Percentiles rank a stretch among this genome's conserved stretches.
These are phyloP conservation scores for Coemansia sp. DNA, from an alignment of 192 early-diverging fungal genomes.

Conservation along the genomic window DNA sequence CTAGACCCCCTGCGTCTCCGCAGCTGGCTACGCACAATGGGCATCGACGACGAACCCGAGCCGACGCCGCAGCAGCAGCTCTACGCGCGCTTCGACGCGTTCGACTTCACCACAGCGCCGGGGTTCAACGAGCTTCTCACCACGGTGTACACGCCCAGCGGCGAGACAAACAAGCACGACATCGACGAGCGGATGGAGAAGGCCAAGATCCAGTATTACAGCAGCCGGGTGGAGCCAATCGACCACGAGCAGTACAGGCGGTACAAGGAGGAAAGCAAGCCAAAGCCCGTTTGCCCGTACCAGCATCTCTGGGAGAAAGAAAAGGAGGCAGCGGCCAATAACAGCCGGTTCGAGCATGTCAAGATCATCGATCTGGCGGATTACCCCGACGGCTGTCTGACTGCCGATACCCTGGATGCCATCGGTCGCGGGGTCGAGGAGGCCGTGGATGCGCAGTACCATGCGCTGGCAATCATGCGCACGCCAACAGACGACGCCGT, in stretches of 20 bases:
- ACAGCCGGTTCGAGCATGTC: constrained; percentile 17
- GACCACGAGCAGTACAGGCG: constrained; percentile 22
- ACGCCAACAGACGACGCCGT: constrained; percentile 2
- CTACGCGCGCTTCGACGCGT: constrained; percentile 38
- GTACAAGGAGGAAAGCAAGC: constrained; percentile 20
- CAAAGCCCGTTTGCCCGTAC: constrained; percentile 43
- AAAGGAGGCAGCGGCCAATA: constrained; percentile 6
- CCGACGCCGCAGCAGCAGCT: constrained; percentile 4
- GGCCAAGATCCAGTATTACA: constrained; percentile 43
- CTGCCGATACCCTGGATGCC: constrained; percentile 9
- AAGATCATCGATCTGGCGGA: constrained; percentile 29
- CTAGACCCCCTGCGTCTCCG: constrained; percentile 21
- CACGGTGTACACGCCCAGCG: constrained; percentile 17
- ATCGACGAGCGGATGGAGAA: constrained; percentile 34
- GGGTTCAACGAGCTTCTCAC: constrained; percentile 37
- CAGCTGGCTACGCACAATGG: constrained; percentile 41
- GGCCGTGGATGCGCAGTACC: constrained; percentile 11
- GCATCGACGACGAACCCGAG: constrained; percentile 17
- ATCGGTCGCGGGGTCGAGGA: constrained; percentile 11
- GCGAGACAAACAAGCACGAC: constrained; percentile 16
- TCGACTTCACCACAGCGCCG: constrained; percentile 33
- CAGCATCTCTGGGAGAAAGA: constrained; percentile 45
- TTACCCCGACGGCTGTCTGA: constrained; percentile 11
- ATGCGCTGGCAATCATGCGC: constrained; percentile 30
- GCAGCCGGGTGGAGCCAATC: constrained; percentile 17